Evolutionary conservation across 208 protist genomes (phyloP).

Genomic region (Endotrypanum monterogeii): DNA sequence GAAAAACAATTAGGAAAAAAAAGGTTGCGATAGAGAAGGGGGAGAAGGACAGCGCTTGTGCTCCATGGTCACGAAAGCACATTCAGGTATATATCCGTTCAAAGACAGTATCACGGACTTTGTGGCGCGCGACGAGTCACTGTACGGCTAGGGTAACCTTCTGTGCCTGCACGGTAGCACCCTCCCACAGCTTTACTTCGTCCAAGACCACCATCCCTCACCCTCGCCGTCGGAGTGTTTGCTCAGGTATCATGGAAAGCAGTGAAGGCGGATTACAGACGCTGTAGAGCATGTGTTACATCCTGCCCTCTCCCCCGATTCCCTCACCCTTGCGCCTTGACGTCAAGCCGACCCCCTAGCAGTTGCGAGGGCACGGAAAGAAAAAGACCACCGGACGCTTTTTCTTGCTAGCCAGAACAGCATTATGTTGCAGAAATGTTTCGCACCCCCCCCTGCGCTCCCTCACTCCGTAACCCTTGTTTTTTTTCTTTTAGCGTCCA

Average conservation of each 20-base stretch:
- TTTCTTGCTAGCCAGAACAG: not conserved
- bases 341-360: not conserved
- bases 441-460: no score
- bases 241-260: not conserved
- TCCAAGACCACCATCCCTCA: not conserved
- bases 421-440: not conserved
- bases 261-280: not conserved
- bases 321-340: not conserved
- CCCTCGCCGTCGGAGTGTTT: not conserved
- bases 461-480: not conserved
- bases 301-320: not conserved
- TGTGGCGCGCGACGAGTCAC: not conserved
- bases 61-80: not conserved
- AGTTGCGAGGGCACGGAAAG: not conserved
- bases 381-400: not conserved
- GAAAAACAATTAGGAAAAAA: not conserved
- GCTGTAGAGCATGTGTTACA: not conserved
- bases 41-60: no score
- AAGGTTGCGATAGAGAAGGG: not conserved
- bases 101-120: not conserved
- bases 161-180: not conserved
- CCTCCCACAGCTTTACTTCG: not conserved
- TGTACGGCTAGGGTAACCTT: not conserved
- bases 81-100: not conserved
- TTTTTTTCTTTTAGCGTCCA: not conserved